A percentile compares a stretch with the other conserved stretches of the same genome.
phyloP scores from a whole-genome alignment of 805 yeast genomes.

The Candida tibetensis region DNA sequence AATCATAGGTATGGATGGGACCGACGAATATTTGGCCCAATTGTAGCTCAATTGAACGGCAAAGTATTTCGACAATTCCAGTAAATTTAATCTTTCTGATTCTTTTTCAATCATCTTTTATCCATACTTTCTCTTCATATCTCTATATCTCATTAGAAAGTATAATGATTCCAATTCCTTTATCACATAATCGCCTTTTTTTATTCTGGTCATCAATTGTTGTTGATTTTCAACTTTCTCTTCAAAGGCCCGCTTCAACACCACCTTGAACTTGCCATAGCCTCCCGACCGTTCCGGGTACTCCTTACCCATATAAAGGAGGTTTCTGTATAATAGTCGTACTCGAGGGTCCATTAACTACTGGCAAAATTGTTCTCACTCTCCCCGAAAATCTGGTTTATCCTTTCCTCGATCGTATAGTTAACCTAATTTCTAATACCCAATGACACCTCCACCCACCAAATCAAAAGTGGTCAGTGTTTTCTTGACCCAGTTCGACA shows the following conservation, averaged over 20 bases:
- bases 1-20: too few relatives aligned
- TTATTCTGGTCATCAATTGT: slow-evolving; percentile 23
- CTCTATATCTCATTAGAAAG: slow-evolving; percentile 28
- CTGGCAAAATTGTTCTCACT: too few relatives aligned
- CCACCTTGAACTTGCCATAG: slow-evolving; percentile 19
- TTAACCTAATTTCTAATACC: too few relatives aligned
- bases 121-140: slow-evolving; percentile 35
- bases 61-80: too few relatives aligned
- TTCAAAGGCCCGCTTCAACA: slow-evolving; percentile 20
- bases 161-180: slow-evolving; percentile 35
- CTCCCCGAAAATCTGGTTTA: neutral
- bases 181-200: slow-evolving; percentile 25
- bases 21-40: too few relatives aligned
- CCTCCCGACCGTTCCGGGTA: slow-evolving; percentile 35
- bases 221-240: slow-evolving; percentile 13
- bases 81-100: too few relatives aligned
- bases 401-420: too few relatives aligned
- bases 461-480: slow-evolving; percentile 27
- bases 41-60: too few relatives aligned
- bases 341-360: slow-evolving; percentile 22
- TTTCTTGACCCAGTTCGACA: slow-evolving; percentile 37
- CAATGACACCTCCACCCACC: too few relatives aligned
- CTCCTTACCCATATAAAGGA: slow-evolving; percentile 34
- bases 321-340: slow-evolving; percentile 21
- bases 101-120: too few relatives aligned